Evolutionary conservation across 2,329 filamentous ascomycete genomes (phyloP), one percentile per base, ranked within the genome.

Genomic region (Fusarium sterilihyphosum): DNA sequence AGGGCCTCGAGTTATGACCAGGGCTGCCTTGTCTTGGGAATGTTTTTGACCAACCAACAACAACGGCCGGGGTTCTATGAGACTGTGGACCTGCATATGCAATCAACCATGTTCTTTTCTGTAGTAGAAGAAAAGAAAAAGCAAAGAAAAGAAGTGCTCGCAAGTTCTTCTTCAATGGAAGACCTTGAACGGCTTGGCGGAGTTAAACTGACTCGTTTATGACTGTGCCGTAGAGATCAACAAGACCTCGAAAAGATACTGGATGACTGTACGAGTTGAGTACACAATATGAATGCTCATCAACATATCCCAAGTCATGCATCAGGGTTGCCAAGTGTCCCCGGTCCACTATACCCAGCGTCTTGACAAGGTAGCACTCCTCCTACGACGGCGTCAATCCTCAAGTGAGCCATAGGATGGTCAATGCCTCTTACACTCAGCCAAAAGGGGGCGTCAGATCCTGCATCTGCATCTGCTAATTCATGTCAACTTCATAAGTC

Each of bases 21-120:
- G 37, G 37, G 18, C 40, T 41, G 47, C 37, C 47, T 35, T 31
- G 58, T 16, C 44, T 35, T 61, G 49, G 37, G 37, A n/a, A 57
- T 33, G 8, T n/a, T 35, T 16, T 17, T 37, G 43, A 47, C 38
- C 31, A 63, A 59, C 40, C 35, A 53, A 31, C 26, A 61, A 7
- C 26, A 53, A 4, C 20, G 13, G 44, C 46, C 20, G 33, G 58
- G 58, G 44, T 38, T 31, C 14, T 33, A 37, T 38, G 35, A 61
- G 41, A 37, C 41, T 66, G 65, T 68, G 65, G 65, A 68, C 59
- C 65, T 62, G 54, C 47, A 68, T 49, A 68, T 63, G 64, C 41
- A 62, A 54, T 43, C 54, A 46, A 43, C 53, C 29, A 47, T 40
- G 64, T 56, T 49, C 4, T 38, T 26, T 33, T 65, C 14, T 41